Evolutionary conservation across 768 basidiomycete genomes (phyloP), one percentile per base, ranked within the genome.

Genomic region (Phylloporus arenicola): DNA sequence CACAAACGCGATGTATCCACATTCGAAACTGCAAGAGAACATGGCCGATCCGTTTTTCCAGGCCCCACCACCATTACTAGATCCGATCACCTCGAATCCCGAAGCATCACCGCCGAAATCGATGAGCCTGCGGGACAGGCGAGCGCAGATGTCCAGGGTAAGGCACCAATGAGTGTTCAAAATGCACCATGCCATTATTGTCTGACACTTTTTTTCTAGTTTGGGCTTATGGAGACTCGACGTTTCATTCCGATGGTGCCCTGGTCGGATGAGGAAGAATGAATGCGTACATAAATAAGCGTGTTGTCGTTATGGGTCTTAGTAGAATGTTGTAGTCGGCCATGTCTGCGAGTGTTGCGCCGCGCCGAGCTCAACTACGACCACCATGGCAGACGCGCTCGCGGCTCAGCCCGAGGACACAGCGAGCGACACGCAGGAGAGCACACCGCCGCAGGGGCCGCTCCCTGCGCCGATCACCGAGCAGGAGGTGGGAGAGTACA

Each of bases 401-500:
- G 74, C 76, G 16, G 71, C 74, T 1, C 72, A 52, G 25, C 48
- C 70, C 46, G 71, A 75, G 10, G 72, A 73, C n/a, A 68, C 69
- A 43, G 65, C 71, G 43, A 52, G 47, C 33, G 45, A 61, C 7
- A 44, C 48, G 34, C 61, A 61, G 16, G 72, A 75, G 55, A 11
- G 51, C 16, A 54, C 53, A 11, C 61, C 64, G 14, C 64, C 65
- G 39, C 79, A 80, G 17, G 64, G 80, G 22, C 72, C 78, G 16
- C 78, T 80, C 57, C 77, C 83, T 17, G 73, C 78, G 50, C 84
- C 86, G 35, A 86, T 94, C 58, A 96, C 92, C 3, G 93, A 96
- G 57, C 83, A 89, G 57, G 92, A 95, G 66, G 84, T 95, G 38
- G 92, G 91, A 38, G 92, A 95, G 65, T 96, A 93, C 69, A 79